phyloP scores from a whole-genome alignment of 2,329 filamentous ascomycete genomes.

The Fusarium nelsonii region DNA sequence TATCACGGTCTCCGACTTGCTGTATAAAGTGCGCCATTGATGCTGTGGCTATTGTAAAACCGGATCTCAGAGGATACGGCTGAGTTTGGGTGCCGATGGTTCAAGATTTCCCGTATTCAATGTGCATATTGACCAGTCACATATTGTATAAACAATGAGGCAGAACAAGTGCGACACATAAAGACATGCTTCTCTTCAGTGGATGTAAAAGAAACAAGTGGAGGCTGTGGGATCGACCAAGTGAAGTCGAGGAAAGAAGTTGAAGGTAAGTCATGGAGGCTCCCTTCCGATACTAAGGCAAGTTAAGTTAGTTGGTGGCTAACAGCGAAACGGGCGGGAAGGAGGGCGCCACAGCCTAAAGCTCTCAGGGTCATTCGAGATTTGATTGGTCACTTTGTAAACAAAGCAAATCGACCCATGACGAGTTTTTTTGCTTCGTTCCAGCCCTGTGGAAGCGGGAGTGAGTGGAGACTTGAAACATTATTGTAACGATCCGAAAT shows the following conservation, averaged over 20 bases:
- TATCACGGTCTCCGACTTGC: background rate
- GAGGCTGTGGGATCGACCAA: background rate
- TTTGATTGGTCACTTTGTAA: conserved; percentile 28
- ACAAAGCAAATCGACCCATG: conserved; percentile 29
- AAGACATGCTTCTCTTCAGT: conserved; percentile 2
- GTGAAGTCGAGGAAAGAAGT: conserved; percentile 7
- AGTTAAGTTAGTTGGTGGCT: conserved; percentile 19
- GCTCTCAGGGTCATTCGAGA: conserved; percentile 14
- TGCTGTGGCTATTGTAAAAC: conserved; percentile 32
- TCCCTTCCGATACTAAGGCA: conserved; percentile 12
- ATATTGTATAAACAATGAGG: background rate
- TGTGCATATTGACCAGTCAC: conserved; percentile 16
- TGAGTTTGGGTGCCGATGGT: conserved; percentile 15
- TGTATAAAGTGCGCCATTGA: conserved; percentile 29
- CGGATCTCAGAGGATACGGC: conserved; percentile 8
- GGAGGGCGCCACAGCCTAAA: conserved; percentile 32
- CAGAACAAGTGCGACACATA: conserved; percentile 18
- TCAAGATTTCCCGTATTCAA: conserved; percentile 20
- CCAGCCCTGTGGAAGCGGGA: conserved; percentile 42
- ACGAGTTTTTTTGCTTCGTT: conserved; percentile 28
- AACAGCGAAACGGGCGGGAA: conserved; percentile 36
- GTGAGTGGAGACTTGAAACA: conserved; percentile 14
- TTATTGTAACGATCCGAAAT: background rate
- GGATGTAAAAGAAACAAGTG: conserved; percentile 14
- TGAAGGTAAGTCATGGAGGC: conserved; percentile 11